Evolutionary conservation across 768 basidiomycete species (phyloP), one percentile per base, ranked within the genome.

Genomic region (Suillus ampliporus): DNA sequence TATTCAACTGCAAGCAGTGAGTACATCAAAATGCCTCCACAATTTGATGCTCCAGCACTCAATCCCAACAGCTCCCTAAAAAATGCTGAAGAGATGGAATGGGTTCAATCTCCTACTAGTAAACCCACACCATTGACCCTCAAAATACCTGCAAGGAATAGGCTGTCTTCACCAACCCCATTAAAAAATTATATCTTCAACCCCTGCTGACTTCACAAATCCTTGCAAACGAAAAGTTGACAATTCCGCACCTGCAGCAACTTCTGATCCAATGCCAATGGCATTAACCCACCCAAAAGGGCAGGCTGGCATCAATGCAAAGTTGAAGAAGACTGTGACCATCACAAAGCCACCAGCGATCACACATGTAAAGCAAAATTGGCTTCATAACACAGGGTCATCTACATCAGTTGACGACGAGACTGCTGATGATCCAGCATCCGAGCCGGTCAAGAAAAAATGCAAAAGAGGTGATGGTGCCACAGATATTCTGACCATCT

Each of bases 91-190:
- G 46, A 47, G 46, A 47, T 47, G 21, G 46, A 47, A 47, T 47
- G 21, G 46, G 46, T 47, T 47, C 46, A 47, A 11, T 47, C 46
- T 47, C 46, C 46, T 47, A 47, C 46, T 14, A 47, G 46, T 44
- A 5, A 47, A 23, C 21, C 21, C 13, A 13, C 46, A 47, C 2
- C 46, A 23, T 47, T 47, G 46, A 47, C 46, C 13, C 21, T 47
- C 46, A 47, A 47, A 47, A 47, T 23, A 47, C 46, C 46, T 14
- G 46, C 13, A 3, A 47, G 46, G 46, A 47, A 47, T 14, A 47
- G 4, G 13, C 46, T 3, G 1, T 14, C 41, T 8, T 43, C 41
- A 43, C 41, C 41, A 43, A 43, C 41, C 41, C 41, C 41, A 43
- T 43, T 43, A 6, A 43, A n/a, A 43, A 43, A 43, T 43, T 8